These are phyloP conservation scores for Chrysanthemum makinoi DNA, from an alignment of 129 eudicot species.

Conservation along the genomic window DNA sequence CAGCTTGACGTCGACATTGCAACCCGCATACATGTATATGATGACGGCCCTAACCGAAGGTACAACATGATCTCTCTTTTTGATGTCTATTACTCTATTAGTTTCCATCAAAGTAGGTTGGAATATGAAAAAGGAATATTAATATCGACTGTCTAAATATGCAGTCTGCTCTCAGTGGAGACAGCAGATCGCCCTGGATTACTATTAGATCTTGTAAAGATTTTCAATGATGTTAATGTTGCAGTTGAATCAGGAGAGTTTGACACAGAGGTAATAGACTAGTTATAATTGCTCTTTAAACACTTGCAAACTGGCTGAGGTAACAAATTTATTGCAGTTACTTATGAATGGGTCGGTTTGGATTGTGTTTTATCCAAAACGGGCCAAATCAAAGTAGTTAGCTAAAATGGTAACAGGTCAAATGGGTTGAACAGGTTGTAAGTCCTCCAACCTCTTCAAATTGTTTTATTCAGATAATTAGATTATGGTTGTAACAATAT, in stretches of 20 bases:
- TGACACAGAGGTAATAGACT: slow-evolving; percentile 73
- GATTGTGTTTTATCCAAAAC: neutral
- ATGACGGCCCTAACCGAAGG: slow-evolving; percentile 85
- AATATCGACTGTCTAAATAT: slow-evolving; percentile 3
- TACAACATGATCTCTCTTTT: slow-evolving; percentile 18
- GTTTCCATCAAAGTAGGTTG: neutral
- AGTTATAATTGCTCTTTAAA: slow-evolving; percentile 2
- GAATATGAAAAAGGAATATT: neutral
- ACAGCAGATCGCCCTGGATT: slow-evolving; percentile 92
- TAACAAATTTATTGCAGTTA: neutral
- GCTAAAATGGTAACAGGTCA: neutral
- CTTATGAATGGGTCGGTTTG: neutral
- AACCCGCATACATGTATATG: slow-evolving; percentile 59
- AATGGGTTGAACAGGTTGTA: neutral
- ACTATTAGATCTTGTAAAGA: slow-evolving; percentile 88
- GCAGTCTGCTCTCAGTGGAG: slow-evolving; percentile 83
- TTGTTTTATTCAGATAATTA: neutral
- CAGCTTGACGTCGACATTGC: slow-evolving; percentile 92
- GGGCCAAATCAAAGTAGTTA: neutral
- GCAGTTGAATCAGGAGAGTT: slow-evolving; percentile 88
- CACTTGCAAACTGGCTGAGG: neutral
- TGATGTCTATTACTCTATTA: neutral
- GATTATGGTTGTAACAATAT: neutral
- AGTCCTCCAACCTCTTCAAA: neutral
- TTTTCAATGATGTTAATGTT: slow-evolving; percentile 68